These are phyloP conservation scores for Aspergillus ibericus DNA, from an alignment of 2,329 filamentous ascomycete species.

Conservation along the genomic window DNA sequence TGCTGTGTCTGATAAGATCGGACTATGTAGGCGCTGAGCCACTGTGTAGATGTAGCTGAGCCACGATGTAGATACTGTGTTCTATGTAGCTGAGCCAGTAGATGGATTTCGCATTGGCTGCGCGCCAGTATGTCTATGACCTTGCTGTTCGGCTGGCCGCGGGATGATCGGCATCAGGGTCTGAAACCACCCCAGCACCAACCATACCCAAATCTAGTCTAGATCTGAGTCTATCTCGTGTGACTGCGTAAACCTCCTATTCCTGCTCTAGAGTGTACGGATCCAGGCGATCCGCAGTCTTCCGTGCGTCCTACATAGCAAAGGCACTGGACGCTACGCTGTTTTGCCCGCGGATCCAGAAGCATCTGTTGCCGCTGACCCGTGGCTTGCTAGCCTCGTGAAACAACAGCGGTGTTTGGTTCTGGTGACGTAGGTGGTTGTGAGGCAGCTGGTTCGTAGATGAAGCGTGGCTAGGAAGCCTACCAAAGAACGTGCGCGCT, in stretches of 20 bases:
- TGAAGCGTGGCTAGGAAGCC: neutral
- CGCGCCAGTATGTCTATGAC: neutral
- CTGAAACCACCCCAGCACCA: neutral
- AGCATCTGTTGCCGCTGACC: neutral
- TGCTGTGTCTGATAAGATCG: neutral
- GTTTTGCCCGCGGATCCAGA: neutral
- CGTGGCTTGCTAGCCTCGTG: slow-evolving; percentile 1
- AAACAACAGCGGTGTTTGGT: slow-evolving; percentile 9
- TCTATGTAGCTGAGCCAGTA: neutral
- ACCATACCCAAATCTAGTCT: slow-evolving; percentile 4
- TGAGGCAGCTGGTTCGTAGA: neutral
- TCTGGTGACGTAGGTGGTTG: slow-evolving; percentile 18
- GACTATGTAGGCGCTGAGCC: neutral
- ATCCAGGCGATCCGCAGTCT: neutral
- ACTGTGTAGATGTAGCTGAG: too few relatives aligned
- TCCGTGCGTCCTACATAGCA: neutral
- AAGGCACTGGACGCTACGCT: neutral
- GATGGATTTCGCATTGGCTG: neutral
- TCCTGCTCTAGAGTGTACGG: neutral
- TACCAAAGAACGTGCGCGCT: neutral
- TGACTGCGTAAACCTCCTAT: neutral
- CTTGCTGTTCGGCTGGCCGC: slow-evolving; percentile 1
- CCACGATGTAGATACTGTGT: neutral
- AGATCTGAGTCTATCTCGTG: slow-evolving; percentile 8
- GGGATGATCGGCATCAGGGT: slow-evolving; percentile 17